A percentile compares a stretch with the other conserved stretches of the same genome.
phyloP scores from a whole-genome alignment of 768 basidiomycete species.

The Hemileccinum impolitum region DNA sequence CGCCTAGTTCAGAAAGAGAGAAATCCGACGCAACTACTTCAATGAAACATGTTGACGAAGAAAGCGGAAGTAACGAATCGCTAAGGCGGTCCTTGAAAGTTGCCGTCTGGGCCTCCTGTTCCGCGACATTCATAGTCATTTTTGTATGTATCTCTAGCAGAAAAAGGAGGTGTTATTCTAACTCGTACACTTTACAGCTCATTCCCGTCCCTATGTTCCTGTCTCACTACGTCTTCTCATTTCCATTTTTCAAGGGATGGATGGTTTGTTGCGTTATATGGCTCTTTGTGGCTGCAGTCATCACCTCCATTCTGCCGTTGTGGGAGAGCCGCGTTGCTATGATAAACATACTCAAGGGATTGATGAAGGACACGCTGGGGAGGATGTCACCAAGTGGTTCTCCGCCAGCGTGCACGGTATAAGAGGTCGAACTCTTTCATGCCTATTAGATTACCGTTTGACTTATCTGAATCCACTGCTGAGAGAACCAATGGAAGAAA shows the following conservation, averaged over 20 bases:
- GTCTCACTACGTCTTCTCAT: constrained; percentile 16
- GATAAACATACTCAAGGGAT: constrained; percentile 6
- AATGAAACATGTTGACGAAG: not conserved
- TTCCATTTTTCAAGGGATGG: constrained; percentile 17
- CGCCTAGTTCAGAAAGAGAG: constrained; percentile 8
- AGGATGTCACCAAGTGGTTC: not conserved
- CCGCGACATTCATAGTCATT: constrained; percentile 14
- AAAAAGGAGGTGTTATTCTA: not conserved
- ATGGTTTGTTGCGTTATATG: constrained; percentile 15
- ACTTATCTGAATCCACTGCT: too few relatives aligned
- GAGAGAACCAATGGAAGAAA: too few relatives aligned
- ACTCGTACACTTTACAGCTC: constrained; percentile 4
- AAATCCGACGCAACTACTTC: constrained; percentile 9
- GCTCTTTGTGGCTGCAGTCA: constrained; percentile 16
- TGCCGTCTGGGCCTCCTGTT: constrained; percentile 13
- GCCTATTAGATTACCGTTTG: too few relatives aligned
- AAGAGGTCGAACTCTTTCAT: not conserved
- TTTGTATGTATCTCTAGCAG: constrained; percentile 5
- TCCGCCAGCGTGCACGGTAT: not conserved
- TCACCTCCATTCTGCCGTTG: constrained; percentile 15
- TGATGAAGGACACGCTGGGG: constrained; percentile 7
- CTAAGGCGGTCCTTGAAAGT: constrained; percentile 11
- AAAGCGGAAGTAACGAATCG: constrained; percentile 3
- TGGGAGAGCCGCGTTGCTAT: constrained; percentile 18
- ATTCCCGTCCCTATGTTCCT: constrained; percentile 19